These are phyloP conservation scores for Eucalyptus cladocalyx DNA, from an alignment of 345 rosid genomes.

Conservation along the genomic window DNA sequence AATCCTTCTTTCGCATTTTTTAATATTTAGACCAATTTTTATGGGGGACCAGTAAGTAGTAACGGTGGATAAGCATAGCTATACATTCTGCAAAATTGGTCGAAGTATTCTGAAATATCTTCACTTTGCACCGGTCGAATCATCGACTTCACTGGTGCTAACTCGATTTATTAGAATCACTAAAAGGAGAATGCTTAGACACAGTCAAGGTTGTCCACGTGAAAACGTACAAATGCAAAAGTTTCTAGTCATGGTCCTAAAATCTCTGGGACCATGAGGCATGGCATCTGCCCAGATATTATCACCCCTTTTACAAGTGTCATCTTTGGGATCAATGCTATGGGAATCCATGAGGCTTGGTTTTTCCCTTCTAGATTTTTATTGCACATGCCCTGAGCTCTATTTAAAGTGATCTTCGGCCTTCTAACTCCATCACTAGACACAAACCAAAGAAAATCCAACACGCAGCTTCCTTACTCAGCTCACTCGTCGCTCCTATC, in stretches of 20 bases:
- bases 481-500: not conserved
- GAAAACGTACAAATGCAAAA: not conserved
- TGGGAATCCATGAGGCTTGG: not conserved
- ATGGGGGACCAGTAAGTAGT: not conserved
- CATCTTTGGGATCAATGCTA: not conserved
- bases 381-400: not conserved
- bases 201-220: not conserved
- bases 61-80: not conserved
- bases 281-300: not conserved
- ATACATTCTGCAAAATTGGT: not conserved
- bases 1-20: not conserved
- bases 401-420: not conserved
- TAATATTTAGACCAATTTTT: not conserved
- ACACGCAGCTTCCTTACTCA: not conserved
- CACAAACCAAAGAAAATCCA: not conserved
- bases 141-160: not conserved
- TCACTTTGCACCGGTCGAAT: not conserved
- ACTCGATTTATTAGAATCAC: not conserved
- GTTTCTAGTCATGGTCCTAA: not conserved
- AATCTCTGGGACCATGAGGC: not conserved
- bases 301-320: not conserved
- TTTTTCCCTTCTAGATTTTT: not conserved
- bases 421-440: not conserved
- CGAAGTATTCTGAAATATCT: not conserved
- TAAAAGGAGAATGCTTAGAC: not conserved